Evolutionary conservation across 1,284 basidiomycete species (phyloP), one percentile per base, ranked within the genome.

Genomic region (Apiotrichum mycotoxinovorans): DNA sequence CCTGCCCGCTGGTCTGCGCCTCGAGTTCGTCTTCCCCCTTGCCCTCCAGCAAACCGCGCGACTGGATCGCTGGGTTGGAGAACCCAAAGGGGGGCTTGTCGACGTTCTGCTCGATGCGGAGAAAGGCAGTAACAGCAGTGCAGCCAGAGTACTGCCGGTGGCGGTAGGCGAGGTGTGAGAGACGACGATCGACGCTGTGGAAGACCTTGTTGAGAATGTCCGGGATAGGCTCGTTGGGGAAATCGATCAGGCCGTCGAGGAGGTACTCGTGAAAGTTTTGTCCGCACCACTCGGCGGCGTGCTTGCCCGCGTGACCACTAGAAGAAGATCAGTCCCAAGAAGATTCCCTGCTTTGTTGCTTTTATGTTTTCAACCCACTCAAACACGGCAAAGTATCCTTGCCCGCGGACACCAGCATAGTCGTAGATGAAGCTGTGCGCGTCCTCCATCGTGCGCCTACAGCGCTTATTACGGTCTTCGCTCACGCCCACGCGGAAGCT

Each of bases 261-360:
- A 80, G 73, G 61, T 76, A 77, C 71, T 93, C 84, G 73, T 98
- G 93, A 78, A 98, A 98, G 77, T 98, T 87, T 66, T 85, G 83
- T 25, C 95, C 94, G 77, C 96, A 98, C 94, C 94, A 98, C 74
- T 99, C 96, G 22, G 96, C 96, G 22, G 95, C 92, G 70, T 97
- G 91, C 73, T 97, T 98, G 22, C 96, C 96, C 0, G 96, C 96
- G 72, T 99, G 96, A 3, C 96, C 96, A 68, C 74, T 75, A 59
- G 15, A n/a, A 52, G 22, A 35, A 33, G 15, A 47, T 60, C 33
- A 63, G 57, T 42, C 30, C 40, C 4, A 4, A 47, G 5, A 18
- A 26, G 20, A 17, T n/a, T 7, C 25, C n/a, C n/a, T n/a, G n/a
- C n/a, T n/a, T n/a, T n/a, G n/a, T n/a, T n/a, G n/a, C n/a, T n/a